Evolutionary conservation across 306 rosid species (phyloP).

Genomic region (Ormosia emarginata): DNA sequence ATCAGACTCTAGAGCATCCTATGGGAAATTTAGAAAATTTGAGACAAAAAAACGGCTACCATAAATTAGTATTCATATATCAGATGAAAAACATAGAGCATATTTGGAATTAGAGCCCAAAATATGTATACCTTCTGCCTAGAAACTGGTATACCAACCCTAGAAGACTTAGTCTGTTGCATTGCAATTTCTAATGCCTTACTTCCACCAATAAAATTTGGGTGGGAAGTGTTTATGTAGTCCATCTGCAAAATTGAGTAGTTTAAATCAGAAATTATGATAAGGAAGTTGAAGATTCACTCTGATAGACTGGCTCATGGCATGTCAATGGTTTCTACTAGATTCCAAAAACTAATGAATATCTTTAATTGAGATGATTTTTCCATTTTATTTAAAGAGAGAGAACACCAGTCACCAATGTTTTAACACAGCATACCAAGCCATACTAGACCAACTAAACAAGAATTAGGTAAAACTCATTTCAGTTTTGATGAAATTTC

Average conservation of each 20-base stretch:
- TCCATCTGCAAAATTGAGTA: conserved; percentile 71
- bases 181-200: conserved; percentile 79
- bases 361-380: background rate
- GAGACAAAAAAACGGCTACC: background rate
- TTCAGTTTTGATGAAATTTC: background rate
- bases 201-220: conserved; percentile 96
- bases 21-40: conserved; percentile 13
- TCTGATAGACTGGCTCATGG: background rate
- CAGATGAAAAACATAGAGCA: background rate
- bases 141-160: conserved; percentile 52
- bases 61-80: background rate
- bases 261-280: background rate
- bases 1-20: conserved; percentile 83
- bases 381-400: background rate
- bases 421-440: conserved; percentile 9
- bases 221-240: conserved; percentile 96
- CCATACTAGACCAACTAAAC: background rate
- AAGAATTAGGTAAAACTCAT: background rate
- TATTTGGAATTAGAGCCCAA: conserved; percentile 9
- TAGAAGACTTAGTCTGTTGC: conserved; percentile 76
- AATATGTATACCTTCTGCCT: conserved; percentile 61
- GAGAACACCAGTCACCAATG: background rate
- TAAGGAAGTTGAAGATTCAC: conserved; percentile 4
- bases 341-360: background rate
- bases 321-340: background rate